Conservation (phyloP, 208 protist species). For the Phytomonas sp. region DNA sequence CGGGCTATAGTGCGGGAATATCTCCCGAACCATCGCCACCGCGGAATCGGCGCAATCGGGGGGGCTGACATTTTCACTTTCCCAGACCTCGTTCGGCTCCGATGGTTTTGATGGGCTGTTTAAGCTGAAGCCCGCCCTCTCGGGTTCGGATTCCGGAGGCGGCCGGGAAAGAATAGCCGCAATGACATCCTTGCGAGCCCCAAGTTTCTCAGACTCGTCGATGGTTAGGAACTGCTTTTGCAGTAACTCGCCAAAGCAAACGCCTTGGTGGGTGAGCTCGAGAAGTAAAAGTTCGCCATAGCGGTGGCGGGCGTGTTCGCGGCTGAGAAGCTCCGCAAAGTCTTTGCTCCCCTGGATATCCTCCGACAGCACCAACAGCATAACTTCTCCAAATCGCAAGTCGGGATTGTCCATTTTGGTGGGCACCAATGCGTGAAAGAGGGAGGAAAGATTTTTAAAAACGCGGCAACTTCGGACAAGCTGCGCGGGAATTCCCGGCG, state of each 20-base stretch:
- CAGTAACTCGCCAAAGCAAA: conserved; percentile 65
- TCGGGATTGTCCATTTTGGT: conserved; percentile 21
- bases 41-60: conserved; percentile 10
- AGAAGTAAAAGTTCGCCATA: conserved; percentile 70
- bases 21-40: conserved; percentile 66
- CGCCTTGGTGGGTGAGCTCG: conserved; percentile 65
- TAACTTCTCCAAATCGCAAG: conserved; percentile 35
- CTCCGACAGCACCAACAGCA: conserved; percentile 30
- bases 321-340: conserved; percentile 42
- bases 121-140: not conserved
- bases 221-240: conserved; percentile 43
- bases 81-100: not conserved
- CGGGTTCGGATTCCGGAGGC: not conserved
- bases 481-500: conserved; percentile 23
- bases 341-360: conserved; percentile 67
- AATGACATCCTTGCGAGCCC: conserved; percentile 60
- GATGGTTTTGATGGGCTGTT: not conserved
- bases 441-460: conserved; percentile 20
- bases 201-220: conserved; percentile 48
- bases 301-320: conserved; percentile 25
- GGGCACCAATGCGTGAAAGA: conserved; percentile 23
- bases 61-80: not conserved
- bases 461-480: conserved; percentile 24
- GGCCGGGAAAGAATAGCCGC: conserved; percentile 32
- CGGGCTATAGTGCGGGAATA: conserved; percentile 70